Evolutionary conservation across 805 yeast species (phyloP), one percentile per base, ranked within the genome.

Genomic region (Debaryomyces maramus): DNA sequence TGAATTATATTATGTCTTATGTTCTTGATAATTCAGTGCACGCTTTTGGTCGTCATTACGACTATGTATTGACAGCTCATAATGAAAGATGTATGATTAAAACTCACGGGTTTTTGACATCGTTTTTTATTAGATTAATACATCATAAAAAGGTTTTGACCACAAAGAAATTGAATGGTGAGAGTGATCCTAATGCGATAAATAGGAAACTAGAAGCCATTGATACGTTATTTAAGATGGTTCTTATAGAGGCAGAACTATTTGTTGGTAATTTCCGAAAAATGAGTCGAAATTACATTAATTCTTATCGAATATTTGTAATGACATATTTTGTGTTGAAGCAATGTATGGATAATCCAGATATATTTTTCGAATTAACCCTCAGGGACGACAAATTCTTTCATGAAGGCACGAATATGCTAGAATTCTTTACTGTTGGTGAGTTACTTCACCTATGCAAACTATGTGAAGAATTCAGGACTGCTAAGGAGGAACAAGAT

Each of bases 181-280:
- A 15, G 3, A 18, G 18, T n/a, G 9, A 5, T 6, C 11, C 23
- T 7, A 30, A 32, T 7, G 34, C 38, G 15, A 47, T 50, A 19
- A 41, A 43, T 29, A 50, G 47, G 35, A 47, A 72, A 15, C 45
- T 60, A 10, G 63, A 62, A 23, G 64, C 62, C 2, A 53, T 64
- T 15, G 65, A 65, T 42, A 47, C 44, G 13, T 50, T 70, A 29
- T 65, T 67, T 40, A 53, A 50, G 10, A 51, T 61, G 26, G 56
- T 63, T 9, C 47, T 70, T 20, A 41, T 57, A 0, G 73, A 70
- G 38, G 66, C 73, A 1, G 75, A 69, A 36, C 49, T 68, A 6
- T 70, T 69, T 45, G 72, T 69, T 22, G 74, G 75, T 1, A 63
- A 65, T 45, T 70, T 70, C 52, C 34, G 68, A 17, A 58, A 57